Evolutionary conservation across 805 yeast species (phyloP).

Genomic region (Saturnispora saitoi): DNA sequence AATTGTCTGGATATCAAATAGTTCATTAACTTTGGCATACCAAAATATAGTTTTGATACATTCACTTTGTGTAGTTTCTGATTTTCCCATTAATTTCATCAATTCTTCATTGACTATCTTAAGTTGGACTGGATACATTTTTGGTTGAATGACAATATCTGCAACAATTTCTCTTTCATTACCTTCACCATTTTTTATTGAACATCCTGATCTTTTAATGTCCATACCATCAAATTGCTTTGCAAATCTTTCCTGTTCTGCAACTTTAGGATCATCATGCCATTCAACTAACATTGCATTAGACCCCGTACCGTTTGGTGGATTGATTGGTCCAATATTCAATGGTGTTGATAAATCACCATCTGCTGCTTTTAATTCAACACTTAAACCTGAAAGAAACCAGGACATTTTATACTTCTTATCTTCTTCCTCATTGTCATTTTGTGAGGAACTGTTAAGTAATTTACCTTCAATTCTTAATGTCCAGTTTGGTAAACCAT

Average conservation of each 20-base stretch:
- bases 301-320: slow-evolving; percentile 4
- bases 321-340: slow-evolving; percentile 13
- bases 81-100: slow-evolving; percentile 62
- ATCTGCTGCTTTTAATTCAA: slow-evolving; percentile 44
- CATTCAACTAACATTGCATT: slow-evolving; percentile 59
- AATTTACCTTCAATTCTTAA: slow-evolving; percentile 82
- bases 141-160: slow-evolving; percentile 72
- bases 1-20: slow-evolving; percentile 27
- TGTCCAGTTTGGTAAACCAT: slow-evolving; percentile 57
- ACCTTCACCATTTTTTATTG: slow-evolving; percentile 29
- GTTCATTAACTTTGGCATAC: slow-evolving; percentile 30
- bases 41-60: slow-evolving; percentile 38
- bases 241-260: slow-evolving; percentile 25
- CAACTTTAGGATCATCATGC: slow-evolving; percentile 55
- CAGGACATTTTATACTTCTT: slow-evolving; percentile 62
- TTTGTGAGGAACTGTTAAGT: slow-evolving; percentile 21
- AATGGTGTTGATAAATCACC: slow-evolving; percentile 18
- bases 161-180: slow-evolving; percentile 47
- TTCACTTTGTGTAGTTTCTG: slow-evolving; percentile 80
- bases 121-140: slow-evolving; percentile 61
- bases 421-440: slow-evolving; percentile 28
- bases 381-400: slow-evolving; percentile 73
- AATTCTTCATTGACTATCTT: slow-evolving; percentile 54
- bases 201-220: slow-evolving; percentile 63
- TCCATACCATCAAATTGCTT: slow-evolving; percentile 81